Evolutionary conservation across 345 rosid species (phyloP).

Genomic region (Syzygium aromaticum): DNA sequence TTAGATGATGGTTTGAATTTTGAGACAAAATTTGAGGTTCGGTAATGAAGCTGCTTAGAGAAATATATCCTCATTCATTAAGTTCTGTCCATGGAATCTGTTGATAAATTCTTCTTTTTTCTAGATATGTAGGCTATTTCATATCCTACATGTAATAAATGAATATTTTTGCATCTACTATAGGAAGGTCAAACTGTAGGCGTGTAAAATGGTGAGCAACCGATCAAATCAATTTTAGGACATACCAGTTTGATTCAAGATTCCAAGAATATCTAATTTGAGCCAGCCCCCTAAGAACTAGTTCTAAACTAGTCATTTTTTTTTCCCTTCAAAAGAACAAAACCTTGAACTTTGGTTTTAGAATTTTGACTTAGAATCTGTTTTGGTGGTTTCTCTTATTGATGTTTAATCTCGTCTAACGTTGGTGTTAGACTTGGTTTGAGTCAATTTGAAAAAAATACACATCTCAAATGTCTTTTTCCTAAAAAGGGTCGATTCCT

Average conservation of each 20-base stretch:
- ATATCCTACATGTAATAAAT: neutral
- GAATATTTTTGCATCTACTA: neutral
- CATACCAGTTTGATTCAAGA: neutral
- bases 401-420: neutral
- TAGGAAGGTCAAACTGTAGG: neutral
- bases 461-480: neutral
- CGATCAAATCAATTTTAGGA: neutral
- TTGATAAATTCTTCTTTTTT: neutral
- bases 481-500: neutral
- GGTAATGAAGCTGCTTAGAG: neutral
- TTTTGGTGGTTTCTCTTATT: neutral
- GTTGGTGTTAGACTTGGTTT: neutral
- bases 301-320: neutral
- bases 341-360: neutral
- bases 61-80: neutral
- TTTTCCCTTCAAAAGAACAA: neutral
- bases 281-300: neutral
- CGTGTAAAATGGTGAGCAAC: neutral
- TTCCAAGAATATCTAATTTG: neutral
- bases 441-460: neutral
- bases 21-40: neutral
- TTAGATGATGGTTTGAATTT: neutral
- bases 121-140: neutral
- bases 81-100: neutral
- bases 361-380: neutral